A percentile compares a stretch with the other conserved stretches of the same genome.
Conservation (phyloP, 1,284 basidiomycete genomes). For the Anthracocystis walkeri region DNA sequence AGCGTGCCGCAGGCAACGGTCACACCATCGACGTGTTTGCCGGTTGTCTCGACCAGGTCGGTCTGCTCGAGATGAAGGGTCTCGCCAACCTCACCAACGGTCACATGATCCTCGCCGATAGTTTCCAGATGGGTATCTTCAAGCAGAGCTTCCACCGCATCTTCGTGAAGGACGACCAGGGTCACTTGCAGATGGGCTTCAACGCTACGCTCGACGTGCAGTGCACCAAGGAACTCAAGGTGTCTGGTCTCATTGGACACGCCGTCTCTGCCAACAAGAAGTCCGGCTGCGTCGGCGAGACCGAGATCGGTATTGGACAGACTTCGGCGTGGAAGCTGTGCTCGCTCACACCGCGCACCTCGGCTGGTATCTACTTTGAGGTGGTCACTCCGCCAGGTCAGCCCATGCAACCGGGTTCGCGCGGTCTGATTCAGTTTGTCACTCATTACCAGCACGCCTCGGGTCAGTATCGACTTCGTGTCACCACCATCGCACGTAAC, state of each 20-base stretch:
- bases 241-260: constrained; percentile 97
- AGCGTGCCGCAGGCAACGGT: constrained; percentile 91
- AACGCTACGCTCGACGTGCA: constrained; percentile 99
- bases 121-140: constrained; percentile 98
- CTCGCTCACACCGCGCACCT: constrained; percentile 86
- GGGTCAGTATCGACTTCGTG: constrained; percentile 91
- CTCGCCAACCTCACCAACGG: constrained; percentile 95
- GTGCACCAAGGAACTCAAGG: constrained; percentile 98
- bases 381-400: constrained; percentile 99
- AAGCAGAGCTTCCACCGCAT: constrained; percentile 96
- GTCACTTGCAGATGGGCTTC: constrained; percentile 95
- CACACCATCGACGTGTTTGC: constrained; percentile 96
- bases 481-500: constrained; percentile 95
- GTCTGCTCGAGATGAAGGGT: constrained; percentile 96
- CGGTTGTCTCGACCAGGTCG: constrained; percentile 97
- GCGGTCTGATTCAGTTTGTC: constrained; percentile 96
- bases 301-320: constrained; percentile 98
- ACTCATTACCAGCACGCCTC: constrained; percentile 98
- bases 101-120: constrained; percentile 94
- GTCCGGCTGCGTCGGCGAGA: constrained; percentile 95
- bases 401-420: constrained; percentile 87
- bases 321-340: constrained; percentile 99
- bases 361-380: constrained; percentile 96
- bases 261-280: constrained; percentile 98
- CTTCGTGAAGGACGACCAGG: constrained; percentile 93